Conservation (phyloP, 768 basidiomycete genomes). For the Phallus indusiatus region DNA sequence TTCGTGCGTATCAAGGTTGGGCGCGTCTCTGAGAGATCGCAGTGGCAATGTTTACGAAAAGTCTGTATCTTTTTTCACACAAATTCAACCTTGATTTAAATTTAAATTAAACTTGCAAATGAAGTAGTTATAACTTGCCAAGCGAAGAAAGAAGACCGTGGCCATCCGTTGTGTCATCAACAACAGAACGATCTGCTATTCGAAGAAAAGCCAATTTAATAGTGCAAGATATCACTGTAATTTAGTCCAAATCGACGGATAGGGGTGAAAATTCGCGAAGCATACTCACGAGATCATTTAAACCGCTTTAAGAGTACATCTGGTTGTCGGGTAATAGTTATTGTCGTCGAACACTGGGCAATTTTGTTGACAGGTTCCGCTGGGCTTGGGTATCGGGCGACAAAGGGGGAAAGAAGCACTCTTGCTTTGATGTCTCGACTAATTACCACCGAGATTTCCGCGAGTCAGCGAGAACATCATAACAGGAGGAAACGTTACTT, state of each 20-base stretch:
- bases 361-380: neutral
- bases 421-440: neutral
- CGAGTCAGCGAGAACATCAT: neutral
- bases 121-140: too few relatives aligned
- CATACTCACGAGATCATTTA: neutral
- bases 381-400: neutral
- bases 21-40: too few relatives aligned
- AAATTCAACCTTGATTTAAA: too few relatives aligned
- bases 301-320: neutral
- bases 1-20: too few relatives aligned
- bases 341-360: neutral
- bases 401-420: neutral
- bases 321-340: neutral
- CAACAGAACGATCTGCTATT: too few relatives aligned
- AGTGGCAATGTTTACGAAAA: too few relatives aligned
- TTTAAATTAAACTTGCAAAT: too few relatives aligned
- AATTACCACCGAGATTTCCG: neutral
- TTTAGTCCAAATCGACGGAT: neutral
- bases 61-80: too few relatives aligned
- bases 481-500: neutral
- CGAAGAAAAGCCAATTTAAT: too few relatives aligned
- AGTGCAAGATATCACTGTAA: neutral
- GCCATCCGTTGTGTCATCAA: too few relatives aligned
- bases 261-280: neutral
- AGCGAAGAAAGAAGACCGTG: too few relatives aligned